A percentile compares a stretch with the other conserved stretches of the same genome.
Conservation (phyloP, 2,329 filamentous ascomycete genomes). For the Talaromyces piceae region DNA sequence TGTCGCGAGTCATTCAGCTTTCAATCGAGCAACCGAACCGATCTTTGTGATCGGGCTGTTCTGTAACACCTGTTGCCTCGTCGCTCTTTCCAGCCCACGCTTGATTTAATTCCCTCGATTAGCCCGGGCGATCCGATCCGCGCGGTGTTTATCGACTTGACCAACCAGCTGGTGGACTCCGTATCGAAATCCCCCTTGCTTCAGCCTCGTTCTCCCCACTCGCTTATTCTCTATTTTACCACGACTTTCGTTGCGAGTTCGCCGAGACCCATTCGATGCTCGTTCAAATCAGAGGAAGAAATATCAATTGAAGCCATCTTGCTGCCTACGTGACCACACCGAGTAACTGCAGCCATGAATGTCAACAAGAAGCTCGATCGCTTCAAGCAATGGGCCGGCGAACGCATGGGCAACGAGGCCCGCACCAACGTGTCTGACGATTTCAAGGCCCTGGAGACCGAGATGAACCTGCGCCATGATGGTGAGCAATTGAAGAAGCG, state of each 20-base stretch:
- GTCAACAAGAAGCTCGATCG: constrained; percentile 86
- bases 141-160: not conserved
- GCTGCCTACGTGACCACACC: too few relatives aligned
- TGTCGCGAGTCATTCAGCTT: too few relatives aligned
- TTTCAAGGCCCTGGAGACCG: constrained; percentile 80
- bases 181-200: not conserved
- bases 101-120: not conserved
- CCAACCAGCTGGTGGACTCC: too few relatives aligned
- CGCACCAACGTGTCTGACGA: constrained; percentile 83
- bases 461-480: constrained; percentile 84
- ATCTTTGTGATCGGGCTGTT: too few relatives aligned
- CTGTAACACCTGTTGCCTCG: not conserved
- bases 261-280: too few relatives aligned
- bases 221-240: not conserved
- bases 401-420: constrained; percentile 88
- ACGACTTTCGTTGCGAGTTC: not conserved
- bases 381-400: constrained; percentile 95
- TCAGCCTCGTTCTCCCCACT: not conserved
- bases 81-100: not conserved
- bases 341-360: constrained; percentile 43
- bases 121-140: not conserved
- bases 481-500: too few relatives aligned
- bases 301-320: not conserved
- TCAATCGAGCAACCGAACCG: too few relatives aligned
- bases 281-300: too few relatives aligned